Evolutionary conservation across 495 filamentous ascomycete species (phyloP).

Genomic region (Penicillium crystallinum): DNA sequence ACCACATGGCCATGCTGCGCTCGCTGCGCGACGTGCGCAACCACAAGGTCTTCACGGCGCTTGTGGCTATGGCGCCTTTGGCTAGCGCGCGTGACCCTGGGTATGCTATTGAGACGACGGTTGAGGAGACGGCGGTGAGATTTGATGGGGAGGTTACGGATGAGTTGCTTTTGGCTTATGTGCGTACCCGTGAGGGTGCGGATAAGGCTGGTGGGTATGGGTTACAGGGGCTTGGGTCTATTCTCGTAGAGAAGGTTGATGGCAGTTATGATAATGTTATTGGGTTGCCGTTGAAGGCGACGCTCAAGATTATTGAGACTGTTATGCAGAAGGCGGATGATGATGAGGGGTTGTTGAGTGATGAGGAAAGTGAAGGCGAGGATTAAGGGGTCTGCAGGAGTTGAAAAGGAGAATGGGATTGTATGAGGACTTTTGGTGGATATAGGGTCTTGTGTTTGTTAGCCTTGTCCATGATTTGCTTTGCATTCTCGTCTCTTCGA

Average conservation of each 20-base stretch:
- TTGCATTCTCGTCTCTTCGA: neutral
- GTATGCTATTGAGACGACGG: constrained; percentile 71
- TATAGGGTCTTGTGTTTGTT: neutral
- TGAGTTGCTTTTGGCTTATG: constrained; percentile 81
- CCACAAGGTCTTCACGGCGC: constrained; percentile 80
- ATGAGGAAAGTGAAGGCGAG: constrained; percentile 31
- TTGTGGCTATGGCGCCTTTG: constrained; percentile 75
- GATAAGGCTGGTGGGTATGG: constrained; percentile 98
- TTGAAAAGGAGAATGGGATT: neutral
- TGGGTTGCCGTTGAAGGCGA: constrained; percentile 80
- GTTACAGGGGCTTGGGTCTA: constrained; percentile 79
- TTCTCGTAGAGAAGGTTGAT: constrained; percentile 82
- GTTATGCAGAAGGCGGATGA: constrained; percentile 56
- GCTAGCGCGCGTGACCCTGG: constrained; percentile 72
- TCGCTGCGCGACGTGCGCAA: constrained; percentile 64
- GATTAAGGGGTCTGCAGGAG: neutral
- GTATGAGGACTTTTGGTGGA: too few relatives aligned
- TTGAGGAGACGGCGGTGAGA: constrained; percentile 81
- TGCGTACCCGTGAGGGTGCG: constrained; percentile 82
- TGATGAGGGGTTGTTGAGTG: constrained; percentile 39
- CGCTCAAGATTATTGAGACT: constrained; percentile 79
- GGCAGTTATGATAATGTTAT: constrained; percentile 93
- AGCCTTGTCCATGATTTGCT: neutral
- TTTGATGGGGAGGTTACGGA: constrained; percentile 73
- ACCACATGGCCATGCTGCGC: constrained; percentile 78